Evolutionary conservation across 2,329 filamentous ascomycete genomes (phyloP).

Genomic region (Pyricularia pennisetigena): DNA sequence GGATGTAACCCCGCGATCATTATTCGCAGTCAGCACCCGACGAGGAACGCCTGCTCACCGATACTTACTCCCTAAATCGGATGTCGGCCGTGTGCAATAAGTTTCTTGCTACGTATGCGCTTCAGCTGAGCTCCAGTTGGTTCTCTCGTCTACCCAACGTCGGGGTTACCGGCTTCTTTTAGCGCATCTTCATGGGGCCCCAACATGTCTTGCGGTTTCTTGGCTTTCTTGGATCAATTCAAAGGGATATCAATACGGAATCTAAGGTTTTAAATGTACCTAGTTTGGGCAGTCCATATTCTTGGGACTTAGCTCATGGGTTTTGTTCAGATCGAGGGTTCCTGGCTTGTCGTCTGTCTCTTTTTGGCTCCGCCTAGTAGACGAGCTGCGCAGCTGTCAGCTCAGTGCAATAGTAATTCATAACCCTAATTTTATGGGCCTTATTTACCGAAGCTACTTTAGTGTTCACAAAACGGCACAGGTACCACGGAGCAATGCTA

Average conservation of each 20-base stretch:
- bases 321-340: neutral
- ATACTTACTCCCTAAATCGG: neutral
- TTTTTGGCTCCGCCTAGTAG: neutral
- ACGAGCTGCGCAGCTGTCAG: neutral
- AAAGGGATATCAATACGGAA: neutral
- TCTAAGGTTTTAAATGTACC: neutral
- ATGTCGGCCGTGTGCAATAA: neutral
- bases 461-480: neutral
- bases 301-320: neutral
- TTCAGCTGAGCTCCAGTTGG: neutral
- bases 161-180: too few relatives aligned
- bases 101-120: neutral
- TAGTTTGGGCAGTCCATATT: neutral
- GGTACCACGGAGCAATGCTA: neutral
- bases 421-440: neutral
- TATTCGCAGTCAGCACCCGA: neutral
- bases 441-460: neutral
- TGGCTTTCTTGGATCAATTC: neutral
- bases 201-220: too few relatives aligned
- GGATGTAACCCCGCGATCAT: neutral
- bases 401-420: neutral
- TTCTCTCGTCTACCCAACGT: too few relatives aligned
- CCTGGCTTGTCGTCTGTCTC: neutral
- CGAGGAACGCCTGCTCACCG: neutral
- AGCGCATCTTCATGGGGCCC: too few relatives aligned